Conservation (phyloP, 306 rosid genomes). For the Prunus mume region DNA sequence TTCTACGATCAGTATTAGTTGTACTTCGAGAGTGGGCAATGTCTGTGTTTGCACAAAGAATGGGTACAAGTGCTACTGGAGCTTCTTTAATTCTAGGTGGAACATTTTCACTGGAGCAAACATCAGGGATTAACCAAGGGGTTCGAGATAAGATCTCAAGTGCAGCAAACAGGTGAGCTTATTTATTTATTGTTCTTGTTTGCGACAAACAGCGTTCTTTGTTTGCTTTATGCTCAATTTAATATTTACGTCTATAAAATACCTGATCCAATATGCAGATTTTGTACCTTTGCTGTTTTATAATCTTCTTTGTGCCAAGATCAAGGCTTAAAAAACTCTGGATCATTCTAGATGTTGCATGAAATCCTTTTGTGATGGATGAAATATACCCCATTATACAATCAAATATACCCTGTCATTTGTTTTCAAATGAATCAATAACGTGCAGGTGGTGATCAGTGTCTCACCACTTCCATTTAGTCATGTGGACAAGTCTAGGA, state of each 20-base stretch:
- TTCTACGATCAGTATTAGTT: slow-evolving; percentile 85
- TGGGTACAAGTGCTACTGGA: slow-evolving; percentile 59
- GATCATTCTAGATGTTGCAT: background rate
- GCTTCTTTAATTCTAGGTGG: slow-evolving; percentile 70
- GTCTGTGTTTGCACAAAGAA: slow-evolving; percentile 75
- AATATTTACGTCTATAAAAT: background rate
- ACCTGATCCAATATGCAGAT: too few species aligned
- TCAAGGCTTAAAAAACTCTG: too few species aligned
- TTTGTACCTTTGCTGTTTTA: too few species aligned
- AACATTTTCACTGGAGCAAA: slow-evolving; percentile 67
- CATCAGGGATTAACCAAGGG: slow-evolving; percentile 69
- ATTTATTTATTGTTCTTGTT: slow-evolving; percentile 12
- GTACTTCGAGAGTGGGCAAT: slow-evolving; percentile 92
- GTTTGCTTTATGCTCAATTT: background rate
- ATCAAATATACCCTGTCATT: background rate
- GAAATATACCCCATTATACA: too few species aligned
- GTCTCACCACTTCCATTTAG: background rate
- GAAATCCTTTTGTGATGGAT: background rate
- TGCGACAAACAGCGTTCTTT: background rate
- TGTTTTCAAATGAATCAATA: background rate
- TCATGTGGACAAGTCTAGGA: background rate
- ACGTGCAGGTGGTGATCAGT: background rate
- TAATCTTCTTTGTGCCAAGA: too few species aligned
- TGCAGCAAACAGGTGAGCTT: slow-evolving; percentile 77
- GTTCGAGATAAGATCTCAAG: slow-evolving; percentile 89